Conservation (phyloP, 2,329 filamentous ascomycete genomes). For the Fusarium verticillioides region DNA sequence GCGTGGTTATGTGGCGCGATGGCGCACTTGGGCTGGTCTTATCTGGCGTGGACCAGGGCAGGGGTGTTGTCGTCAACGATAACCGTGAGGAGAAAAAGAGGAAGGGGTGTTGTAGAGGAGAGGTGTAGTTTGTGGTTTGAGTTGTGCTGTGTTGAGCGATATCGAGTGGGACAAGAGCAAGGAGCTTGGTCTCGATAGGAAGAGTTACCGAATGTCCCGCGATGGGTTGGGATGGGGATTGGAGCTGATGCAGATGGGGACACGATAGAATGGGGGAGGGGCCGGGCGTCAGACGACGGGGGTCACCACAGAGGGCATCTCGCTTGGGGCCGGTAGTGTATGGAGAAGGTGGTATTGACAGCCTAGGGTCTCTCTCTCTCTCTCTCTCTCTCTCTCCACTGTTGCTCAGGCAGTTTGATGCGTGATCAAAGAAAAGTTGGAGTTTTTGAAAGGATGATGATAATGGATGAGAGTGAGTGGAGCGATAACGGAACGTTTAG, state of each 20-base stretch:
- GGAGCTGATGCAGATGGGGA: neutral
- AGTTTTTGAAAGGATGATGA: constrained; percentile 18
- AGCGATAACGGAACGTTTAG: constrained; percentile 21
- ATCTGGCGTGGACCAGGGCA: constrained; percentile 10
- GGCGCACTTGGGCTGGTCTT: constrained; percentile 28
- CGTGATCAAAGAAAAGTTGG: neutral
- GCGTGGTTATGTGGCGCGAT: constrained; percentile 28
- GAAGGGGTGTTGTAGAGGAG: neutral
- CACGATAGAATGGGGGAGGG: constrained; percentile 24
- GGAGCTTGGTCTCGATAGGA: constrained; percentile 27
- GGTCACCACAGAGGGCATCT: constrained; percentile 43
- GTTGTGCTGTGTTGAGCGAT: constrained; percentile 18
- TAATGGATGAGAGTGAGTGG: neutral
- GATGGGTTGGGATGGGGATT: constrained; percentile 10
- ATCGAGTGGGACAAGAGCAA: constrained; percentile 5
- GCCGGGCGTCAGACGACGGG: constrained; percentile 43
- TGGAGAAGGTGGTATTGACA: constrained; percentile 19
- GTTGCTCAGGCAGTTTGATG: neutral
- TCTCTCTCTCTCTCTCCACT: neutral
- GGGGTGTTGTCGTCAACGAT: constrained; percentile 2
- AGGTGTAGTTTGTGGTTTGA: neutral
- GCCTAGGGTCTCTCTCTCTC: neutral
- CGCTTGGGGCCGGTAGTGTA: constrained; percentile 29
- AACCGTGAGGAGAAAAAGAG: neutral
- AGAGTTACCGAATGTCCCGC: constrained; percentile 38